These are phyloP conservation scores for Moesziomyces sp. DNA, from an alignment of 1,284 basidiomycete genomes.

Conservation along the genomic window DNA sequence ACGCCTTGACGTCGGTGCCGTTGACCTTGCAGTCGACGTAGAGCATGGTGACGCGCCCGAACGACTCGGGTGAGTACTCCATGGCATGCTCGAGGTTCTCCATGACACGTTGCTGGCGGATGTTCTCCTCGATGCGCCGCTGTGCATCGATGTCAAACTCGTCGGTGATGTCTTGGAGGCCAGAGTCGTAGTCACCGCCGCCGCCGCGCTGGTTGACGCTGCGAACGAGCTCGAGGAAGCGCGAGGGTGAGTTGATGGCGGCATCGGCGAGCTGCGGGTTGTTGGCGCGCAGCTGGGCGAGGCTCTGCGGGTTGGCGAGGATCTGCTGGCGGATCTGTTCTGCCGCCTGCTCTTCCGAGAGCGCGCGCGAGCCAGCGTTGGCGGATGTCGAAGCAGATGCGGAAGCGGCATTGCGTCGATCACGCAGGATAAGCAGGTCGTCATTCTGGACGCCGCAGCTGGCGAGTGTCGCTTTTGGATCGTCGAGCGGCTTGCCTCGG, in stretches of 20 bases:
- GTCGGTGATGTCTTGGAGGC: constrained; percentile 69
- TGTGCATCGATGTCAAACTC: constrained; percentile 87
- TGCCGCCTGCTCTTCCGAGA: constrained; percentile 74
- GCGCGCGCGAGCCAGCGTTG: background rate
- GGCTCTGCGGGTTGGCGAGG: constrained; percentile 81
- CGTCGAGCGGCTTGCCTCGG: constrained; percentile 37
- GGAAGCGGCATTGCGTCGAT: constrained; percentile 6
- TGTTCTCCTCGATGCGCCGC: constrained; percentile 90
- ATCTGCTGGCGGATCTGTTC: constrained; percentile 91
- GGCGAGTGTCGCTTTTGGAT: constrained; percentile 46
- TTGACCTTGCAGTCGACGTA: constrained; percentile 88
- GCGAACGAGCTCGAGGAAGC: constrained; percentile 41
- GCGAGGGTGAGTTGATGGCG: constrained; percentile 7
- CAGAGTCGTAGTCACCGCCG: constrained; percentile 78
- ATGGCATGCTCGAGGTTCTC: constrained; percentile 72
- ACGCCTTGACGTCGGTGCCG: constrained; percentile 87
- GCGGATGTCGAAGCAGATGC: constrained; percentile 1
- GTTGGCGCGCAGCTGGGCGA: constrained; percentile 76
- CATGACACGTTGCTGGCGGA: constrained; percentile 85
- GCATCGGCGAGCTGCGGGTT: constrained; percentile 53
- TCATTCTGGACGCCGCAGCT: constrained; percentile 55
- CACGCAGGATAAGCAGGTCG: constrained; percentile 53
- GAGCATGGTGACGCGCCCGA: constrained; percentile 95
- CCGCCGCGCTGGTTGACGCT: constrained; percentile 72
- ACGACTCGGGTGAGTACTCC: constrained; percentile 79